A percentile compares a stretch with the other conserved stretches of the same genome.
phyloP scores from a whole-genome alignment of 140 eudicot species.

The Cichorium intybus region DNA sequence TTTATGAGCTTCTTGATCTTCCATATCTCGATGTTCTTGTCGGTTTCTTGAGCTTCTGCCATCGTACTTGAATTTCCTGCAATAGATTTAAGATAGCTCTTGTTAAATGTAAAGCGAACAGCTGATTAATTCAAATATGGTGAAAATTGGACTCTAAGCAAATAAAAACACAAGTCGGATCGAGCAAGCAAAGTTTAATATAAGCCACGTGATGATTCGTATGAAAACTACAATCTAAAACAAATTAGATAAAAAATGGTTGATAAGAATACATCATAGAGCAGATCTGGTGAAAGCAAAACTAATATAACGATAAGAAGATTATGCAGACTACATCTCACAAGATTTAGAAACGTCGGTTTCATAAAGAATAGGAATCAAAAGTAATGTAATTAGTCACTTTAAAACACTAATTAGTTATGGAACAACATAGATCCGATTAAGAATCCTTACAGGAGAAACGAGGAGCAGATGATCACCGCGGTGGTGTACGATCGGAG shows the following conservation, averaged over 20 bases:
- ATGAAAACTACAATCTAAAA: background rate
- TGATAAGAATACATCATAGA: background rate
- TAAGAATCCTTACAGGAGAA: background rate
- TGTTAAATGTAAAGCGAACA: too few relatives aligned
- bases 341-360: background rate
- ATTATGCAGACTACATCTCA: background rate
- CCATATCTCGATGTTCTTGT: constrained; percentile 48
- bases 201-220: background rate
- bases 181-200: background rate
- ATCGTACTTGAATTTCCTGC: constrained; percentile 17
- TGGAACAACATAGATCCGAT: background rate
- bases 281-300: background rate
- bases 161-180: constrained; percentile 64
- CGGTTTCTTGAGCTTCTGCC: constrained; percentile 49
- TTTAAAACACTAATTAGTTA: background rate
- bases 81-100: background rate
- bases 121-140: too few relatives aligned
- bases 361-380: background rate
- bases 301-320: background rate
- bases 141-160: background rate
- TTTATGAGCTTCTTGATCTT: constrained; percentile 53
- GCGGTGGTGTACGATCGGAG: constrained; percentile 2
- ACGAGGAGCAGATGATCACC: background rate
- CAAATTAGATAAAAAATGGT: background rate
- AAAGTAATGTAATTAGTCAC: background rate